A percentile compares a stretch with the other conserved stretches of the same genome.
Conservation (phyloP, 2,329 filamentous ascomycete species). For the Ophiostoma perfectum region DNA sequence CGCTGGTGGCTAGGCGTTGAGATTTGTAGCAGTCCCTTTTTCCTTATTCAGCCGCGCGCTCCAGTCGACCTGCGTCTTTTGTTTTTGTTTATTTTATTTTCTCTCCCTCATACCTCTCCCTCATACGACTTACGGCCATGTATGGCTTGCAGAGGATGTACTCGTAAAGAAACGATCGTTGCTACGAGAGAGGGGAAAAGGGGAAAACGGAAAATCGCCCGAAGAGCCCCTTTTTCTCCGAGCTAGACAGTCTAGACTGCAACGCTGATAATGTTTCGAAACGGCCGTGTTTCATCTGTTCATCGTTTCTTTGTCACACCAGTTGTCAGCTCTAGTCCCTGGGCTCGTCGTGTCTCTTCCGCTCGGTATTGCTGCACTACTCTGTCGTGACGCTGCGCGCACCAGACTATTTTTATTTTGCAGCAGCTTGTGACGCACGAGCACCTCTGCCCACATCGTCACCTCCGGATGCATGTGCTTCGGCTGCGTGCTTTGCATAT, state of each 20-base stretch:
- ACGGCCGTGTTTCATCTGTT: neutral
- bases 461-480: no score
- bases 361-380: no score
- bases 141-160: neutral
- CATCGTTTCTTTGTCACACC: neutral
- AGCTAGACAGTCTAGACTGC: neutral
- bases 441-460: no score
- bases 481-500: no score
- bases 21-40: neutral
- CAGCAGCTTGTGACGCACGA: neutral
- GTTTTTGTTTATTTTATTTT: neutral
- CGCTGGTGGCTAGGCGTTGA: no score
- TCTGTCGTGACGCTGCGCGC: neutral
- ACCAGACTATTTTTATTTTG: neutral
- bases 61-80: neutral
- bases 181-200: neutral
- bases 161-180: neutral
- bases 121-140: neutral
- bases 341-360: neutral
- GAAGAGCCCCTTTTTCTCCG: neutral
- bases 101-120: neutral
- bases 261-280: conserved; percentile 6
- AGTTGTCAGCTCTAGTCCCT: neutral
- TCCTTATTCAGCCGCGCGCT: neutral
- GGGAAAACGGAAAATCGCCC: neutral